Base-by-base conservation (phyloP, 768 basidiomycete species). In the Pleurotus ostreatus region DNA sequence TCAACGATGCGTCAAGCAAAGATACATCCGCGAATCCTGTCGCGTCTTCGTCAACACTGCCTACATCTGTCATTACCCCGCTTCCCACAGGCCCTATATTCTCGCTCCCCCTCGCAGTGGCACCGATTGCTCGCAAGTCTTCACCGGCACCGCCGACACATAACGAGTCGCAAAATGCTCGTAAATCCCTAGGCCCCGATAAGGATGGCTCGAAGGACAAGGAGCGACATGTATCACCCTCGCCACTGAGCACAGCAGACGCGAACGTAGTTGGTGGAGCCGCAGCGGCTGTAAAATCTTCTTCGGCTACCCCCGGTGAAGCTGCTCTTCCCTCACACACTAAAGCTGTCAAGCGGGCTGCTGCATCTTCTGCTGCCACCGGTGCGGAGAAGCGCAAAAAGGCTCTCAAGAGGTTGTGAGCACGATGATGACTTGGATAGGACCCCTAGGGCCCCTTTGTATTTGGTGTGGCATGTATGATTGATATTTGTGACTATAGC, bases 311-410 rank as follows among this genome's bases (percentile, higher is more conserved):
- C 40, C 65, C 67, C 39, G 62, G 66, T 34, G 65, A 66, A 2
- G 59, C 70, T 11, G 65, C 73, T 1, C 62, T 71, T 49, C 58
- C 74, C 4, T 66, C 73, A 11, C 72, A 71, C 3, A 73, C 79
- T 7, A 92, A 89, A 67, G 81, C 87, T 0, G 78, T 88, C 51
- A 92, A 91, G 70, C 74, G 89, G 49, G 77, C 84, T 13, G 83
- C 86, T 1, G 79, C 84, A 0, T 78, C 78, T 1, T 73, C 71
- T 9, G 76, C 68, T 0, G 66, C 72, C 4, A 78, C 76, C 2
- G 83, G 83, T 1, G 83, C 81, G 2, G 90, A 92, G 71, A 93
- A 93, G 74, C 77, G 92, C 69, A 93, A 93, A 80, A 93, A 92
- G 77, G 92, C 91, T 3, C 71, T 93, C 62, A 93, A 89, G 71